A percentile compares a stretch with the other conserved stretches of the same genome.
These are phyloP conservation scores for Magnolia sinica DNA, from an alignment of 164 flowering plant species.

Conservation along the genomic window DNA sequence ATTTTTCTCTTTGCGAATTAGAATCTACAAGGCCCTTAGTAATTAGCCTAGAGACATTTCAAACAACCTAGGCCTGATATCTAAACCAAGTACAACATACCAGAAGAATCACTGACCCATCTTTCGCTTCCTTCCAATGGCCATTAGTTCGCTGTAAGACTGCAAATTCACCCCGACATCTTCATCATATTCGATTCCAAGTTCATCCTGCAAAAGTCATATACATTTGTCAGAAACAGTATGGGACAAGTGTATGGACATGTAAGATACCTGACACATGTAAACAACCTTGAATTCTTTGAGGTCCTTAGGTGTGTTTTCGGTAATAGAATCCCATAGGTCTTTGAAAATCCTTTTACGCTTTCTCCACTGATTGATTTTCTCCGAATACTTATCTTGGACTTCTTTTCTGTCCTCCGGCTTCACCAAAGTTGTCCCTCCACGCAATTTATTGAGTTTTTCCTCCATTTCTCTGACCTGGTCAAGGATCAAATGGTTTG, in stretches of 20 bases:
- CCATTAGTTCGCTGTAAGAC: constrained; percentile 48
- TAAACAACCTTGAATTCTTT: constrained; percentile 82
- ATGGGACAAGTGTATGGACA: neutral
- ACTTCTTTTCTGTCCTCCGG: constrained; percentile 33
- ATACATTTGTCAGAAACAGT: neutral
- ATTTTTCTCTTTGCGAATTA: constrained; percentile 2
- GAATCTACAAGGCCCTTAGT: constrained; percentile 5
- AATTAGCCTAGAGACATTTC: neutral
- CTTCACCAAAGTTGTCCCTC: constrained; percentile 30
- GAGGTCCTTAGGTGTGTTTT: constrained; percentile 18
- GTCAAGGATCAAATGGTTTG: constrained; percentile 2
- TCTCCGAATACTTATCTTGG: constrained; percentile 20
- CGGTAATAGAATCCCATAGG: constrained; percentile 17
- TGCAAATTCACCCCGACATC: constrained; percentile 78
- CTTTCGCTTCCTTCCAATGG: constrained; percentile 46
- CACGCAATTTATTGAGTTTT: constrained; percentile 28
- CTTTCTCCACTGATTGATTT: constrained; percentile 75
- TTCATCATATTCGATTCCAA: constrained; percentile 88
- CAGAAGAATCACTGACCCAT: constrained; percentile 30
- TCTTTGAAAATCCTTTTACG: constrained; percentile 59
- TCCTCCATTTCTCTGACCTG: constrained; percentile 36
- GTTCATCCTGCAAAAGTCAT: constrained; percentile 65
- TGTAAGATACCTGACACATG: neutral
- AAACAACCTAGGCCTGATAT: neutral
- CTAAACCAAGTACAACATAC: neutral